These are phyloP conservation scores for Pseudonitzschia pungens DNA, from an alignment of 108 stramenopile genomes.

Conservation along the genomic window DNA sequence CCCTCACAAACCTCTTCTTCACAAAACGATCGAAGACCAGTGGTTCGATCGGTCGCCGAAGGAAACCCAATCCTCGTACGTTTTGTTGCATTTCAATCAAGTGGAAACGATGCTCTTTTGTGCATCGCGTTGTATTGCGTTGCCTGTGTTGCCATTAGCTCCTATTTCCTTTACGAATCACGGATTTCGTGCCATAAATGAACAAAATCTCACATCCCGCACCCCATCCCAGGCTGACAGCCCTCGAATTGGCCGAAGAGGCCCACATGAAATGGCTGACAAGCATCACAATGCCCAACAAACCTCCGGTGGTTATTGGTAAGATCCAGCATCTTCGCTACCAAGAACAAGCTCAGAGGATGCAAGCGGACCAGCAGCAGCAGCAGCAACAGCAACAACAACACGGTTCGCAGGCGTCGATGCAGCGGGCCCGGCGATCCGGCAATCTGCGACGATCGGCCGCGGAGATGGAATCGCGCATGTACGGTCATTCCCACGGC, in stretches of 20 bases:
- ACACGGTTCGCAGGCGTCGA: background rate
- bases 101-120: background rate
- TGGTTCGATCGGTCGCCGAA: background rate
- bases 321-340: background rate
- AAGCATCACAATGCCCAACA: background rate
- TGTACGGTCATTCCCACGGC: background rate
- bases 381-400: background rate
- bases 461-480: background rate
- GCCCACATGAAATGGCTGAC: background rate
- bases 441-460: background rate
- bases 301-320: background rate
- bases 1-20: background rate
- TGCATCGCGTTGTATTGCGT: background rate
- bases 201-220: background rate
- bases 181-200: background rate
- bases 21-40: conserved; percentile 1
- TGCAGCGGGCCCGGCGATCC: background rate
- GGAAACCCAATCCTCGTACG: conserved; percentile 3
- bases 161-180: background rate
- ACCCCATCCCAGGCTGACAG: background rate
- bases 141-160: background rate
- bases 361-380: background rate
- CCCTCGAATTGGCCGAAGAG: background rate
- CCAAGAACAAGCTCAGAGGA: background rate
- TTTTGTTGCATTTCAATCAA: background rate